Evolutionary conservation across 2,329 filamentous ascomycete species (phyloP), one percentile per base, ranked within the genome.

Genomic region (Trichoderma sp.): DNA sequence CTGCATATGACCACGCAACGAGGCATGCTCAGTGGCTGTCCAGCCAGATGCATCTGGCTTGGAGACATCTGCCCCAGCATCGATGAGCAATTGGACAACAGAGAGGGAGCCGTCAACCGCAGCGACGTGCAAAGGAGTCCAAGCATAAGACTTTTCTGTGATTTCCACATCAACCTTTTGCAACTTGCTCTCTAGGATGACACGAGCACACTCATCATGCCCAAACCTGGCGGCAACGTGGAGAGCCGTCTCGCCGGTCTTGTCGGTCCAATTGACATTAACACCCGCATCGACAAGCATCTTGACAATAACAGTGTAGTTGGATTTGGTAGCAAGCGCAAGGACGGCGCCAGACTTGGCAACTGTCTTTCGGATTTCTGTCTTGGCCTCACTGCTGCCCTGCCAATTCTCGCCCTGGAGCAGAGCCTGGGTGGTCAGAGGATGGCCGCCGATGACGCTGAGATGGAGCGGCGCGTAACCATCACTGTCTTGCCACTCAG

Each of bases 91-190:
- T 77, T 94, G 87, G 0, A 93, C 93, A 53, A 97, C 89, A 0
- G 87, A 82, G 12, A 94, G 81, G 74, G 94, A 92, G 0, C 95
- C 95, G 78, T 99, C 95, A 3, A 98, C 95, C 69, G 92, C 93
- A 11, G 95, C 93, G 74, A 97, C 92, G 78, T 97, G 96, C 14
- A 99, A 85, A n/a, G 96, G 93, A 1, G 96, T 98, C 95, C 96
- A 99, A 3, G 92, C 90, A 78, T 97, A 98, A 0, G 92, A 92
- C 69, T 92, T 92, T 79, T 99, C 96, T 0, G 88, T 83, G 43
- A 97, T 83, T 76, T 97, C 92, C 0, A 94, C 84, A 73, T 98
- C 84, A 0, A 91, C 90, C 77, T 91, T 93, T 76, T 96, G 93
- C 57, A 88, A 85, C 6, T 86, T 82, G 0, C 89, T 91, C 18